Base-by-base conservation (phyloP, 805 yeast species). In the Ogataea corticis region DNA sequence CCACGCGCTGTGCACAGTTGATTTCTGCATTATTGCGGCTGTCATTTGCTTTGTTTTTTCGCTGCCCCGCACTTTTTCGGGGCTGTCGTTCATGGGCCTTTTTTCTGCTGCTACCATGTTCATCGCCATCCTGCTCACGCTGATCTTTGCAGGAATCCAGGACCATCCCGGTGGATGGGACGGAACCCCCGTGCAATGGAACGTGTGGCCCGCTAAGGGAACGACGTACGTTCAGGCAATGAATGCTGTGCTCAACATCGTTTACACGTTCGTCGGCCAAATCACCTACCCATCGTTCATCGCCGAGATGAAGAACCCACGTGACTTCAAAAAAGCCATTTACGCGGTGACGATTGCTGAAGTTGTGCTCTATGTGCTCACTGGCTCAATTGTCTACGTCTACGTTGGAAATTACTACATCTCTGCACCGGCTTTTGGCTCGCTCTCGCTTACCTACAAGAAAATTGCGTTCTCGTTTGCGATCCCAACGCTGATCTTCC, bases 221-320 rank as follows among this genome's bases (percentile, higher is more conserved):
- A 76, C 83, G n/a, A 68, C 76, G 3, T 80, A 68, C 51, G 83
- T 78, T 7, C 55, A 58, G 15, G 83, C 70, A 1, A 78, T 80
- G 83, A 60, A 71, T 32, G 85, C 85, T 0, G 68, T 75, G 49
- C 67, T 80, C 54, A 80, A 80, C 63, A 80, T 80, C 52, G 79
- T 78, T 18, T 80, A 79, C 60, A 79, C 85, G 1, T 79, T 80
- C 63, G 84, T 79, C 17, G 85, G 85, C 3, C 85, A 80, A 60
- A 76, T 80, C 59, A 76, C 81, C 4, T 80, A 79, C 50, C 85
- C 84, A 1, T 77, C 83, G 16, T 80, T 80, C 61, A 80, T 80
- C 46, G 68, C 79, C 11, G 82, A 80, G 54, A 80, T 80, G 85
- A 70, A 68, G 51, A 65, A 69, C 41, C 85, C 85, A 23, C 64